A percentile compares a stretch with the other conserved stretches of the same genome.
Conservation (phyloP, 768 basidiomycete species). For the Trametopsis cervina region DNA sequence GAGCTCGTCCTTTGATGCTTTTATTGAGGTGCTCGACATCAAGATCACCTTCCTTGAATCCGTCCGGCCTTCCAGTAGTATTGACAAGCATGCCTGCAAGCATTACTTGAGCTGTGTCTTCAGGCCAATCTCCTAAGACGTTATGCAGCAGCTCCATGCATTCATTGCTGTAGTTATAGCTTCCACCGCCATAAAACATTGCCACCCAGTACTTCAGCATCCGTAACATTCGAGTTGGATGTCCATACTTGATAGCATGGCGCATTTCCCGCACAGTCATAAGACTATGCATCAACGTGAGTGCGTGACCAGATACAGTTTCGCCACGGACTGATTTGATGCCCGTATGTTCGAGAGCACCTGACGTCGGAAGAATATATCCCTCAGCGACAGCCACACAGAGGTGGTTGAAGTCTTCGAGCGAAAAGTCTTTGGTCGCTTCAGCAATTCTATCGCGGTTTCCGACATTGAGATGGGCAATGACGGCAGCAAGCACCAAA, state of each 20-base stretch:
- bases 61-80: neutral
- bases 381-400: neutral
- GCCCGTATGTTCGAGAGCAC: neutral
- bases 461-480: neutral
- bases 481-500: neutral
- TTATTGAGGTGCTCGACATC: slow-evolving; percentile 2
- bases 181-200: slow-evolving; percentile 3
- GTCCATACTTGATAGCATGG: slow-evolving; percentile 1
- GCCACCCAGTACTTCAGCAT: neutral
- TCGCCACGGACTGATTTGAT: neutral
- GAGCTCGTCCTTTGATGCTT: neutral
- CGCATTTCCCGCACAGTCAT: slow-evolving; percentile 3
- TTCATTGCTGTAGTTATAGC: slow-evolving; percentile 1
- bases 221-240: neutral
- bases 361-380: neutral
- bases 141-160: slow-evolving; percentile 1
- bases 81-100: slow-evolving; percentile 1
- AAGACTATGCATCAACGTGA: neutral
- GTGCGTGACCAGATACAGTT: neutral
- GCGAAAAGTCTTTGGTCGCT: neutral
- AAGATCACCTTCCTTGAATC: slow-evolving; percentile 1
- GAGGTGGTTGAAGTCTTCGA: neutral
- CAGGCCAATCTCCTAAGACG: neutral
- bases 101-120: neutral
- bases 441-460: neutral